These are phyloP conservation scores for Fraxinus angustifolia DNA, from an alignment of 305 asterid genomes.

Conservation along the genomic window DNA sequence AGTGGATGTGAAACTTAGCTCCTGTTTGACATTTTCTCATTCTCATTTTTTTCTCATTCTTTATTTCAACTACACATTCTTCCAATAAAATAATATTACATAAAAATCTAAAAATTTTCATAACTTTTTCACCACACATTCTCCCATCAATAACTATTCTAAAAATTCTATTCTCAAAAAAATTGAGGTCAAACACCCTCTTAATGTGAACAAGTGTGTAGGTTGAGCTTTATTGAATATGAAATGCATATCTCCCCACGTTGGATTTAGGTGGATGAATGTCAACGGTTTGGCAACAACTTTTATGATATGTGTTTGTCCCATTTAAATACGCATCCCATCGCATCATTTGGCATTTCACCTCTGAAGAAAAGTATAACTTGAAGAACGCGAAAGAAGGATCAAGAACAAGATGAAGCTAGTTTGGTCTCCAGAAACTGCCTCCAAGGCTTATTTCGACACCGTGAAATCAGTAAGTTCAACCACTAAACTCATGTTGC, in stretches of 20 bases:
- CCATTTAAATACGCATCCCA: conserved; percentile 19
- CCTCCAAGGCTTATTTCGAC: conserved; percentile 44
- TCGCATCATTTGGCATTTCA: conserved; percentile 14
- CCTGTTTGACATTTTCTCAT: too few species aligned
- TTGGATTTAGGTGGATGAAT: conserved; percentile 31
- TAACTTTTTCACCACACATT: too few species aligned
- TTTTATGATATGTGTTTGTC: conserved; percentile 14
- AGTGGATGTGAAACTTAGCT: too few species aligned
- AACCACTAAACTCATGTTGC: background rate
- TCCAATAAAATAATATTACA: too few species aligned
- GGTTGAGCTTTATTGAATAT: too few species aligned
- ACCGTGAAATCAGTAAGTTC: conserved; percentile 48
- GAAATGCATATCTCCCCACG: conserved; percentile 35
- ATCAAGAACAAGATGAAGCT: conserved; percentile 35
- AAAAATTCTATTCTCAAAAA: too few species aligned
- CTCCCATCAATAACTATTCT: too few species aligned
- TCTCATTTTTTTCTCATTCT: too few species aligned
- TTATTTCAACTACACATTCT: too few species aligned
- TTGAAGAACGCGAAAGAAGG: conserved; percentile 23
- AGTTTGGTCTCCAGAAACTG: conserved; percentile 52
- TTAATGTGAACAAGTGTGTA: too few species aligned
- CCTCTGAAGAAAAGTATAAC: conserved; percentile 20
- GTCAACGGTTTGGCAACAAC: conserved; percentile 47
- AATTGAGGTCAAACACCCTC: too few species aligned
- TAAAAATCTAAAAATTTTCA: too few species aligned